Percentiles rank a stretch among this genome's conserved stretches.
phyloP scores from a whole-genome alignment of 106 monocot species.

The Dendrobium huoshanense region DNA sequence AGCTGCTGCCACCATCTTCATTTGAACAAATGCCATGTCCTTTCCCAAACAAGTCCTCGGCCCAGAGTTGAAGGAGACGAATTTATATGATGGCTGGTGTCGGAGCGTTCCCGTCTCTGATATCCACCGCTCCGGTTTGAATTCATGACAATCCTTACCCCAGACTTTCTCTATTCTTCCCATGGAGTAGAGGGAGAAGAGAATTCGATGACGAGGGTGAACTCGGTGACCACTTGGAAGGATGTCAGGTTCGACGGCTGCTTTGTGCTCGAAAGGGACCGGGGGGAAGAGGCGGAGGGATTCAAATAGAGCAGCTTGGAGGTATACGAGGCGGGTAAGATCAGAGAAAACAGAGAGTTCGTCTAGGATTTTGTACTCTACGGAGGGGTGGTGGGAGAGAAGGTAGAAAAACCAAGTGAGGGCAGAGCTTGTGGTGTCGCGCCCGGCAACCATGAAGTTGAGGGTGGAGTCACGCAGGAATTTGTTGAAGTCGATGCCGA shows the following conservation, averaged over 20 bases:
- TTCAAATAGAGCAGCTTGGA: conserved; percentile 55
- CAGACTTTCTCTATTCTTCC: conserved; percentile 53
- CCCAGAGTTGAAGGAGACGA: conserved; percentile 61
- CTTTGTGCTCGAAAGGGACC: conserved; percentile 59
- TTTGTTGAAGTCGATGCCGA: conserved; percentile 11
- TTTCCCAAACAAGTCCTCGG: conserved; percentile 77
- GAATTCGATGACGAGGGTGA: conserved; percentile 15
- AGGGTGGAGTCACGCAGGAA: conserved; percentile 25
- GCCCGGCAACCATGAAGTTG: conserved; percentile 28
- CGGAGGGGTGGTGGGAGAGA: conserved; percentile 10
- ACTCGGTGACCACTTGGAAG: conserved; percentile 42
- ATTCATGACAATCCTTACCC: conserved; percentile 64
- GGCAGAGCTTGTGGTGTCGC: conserved; percentile 19
- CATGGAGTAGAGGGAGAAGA: conserved; percentile 41
- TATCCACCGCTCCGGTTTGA: conserved; percentile 64
- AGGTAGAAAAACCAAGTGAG: conserved; percentile 22
- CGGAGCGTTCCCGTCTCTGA: conserved; percentile 25
- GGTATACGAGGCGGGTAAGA: conserved; percentile 18
- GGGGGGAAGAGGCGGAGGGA: conserved; percentile 54
- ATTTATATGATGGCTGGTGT: conserved; percentile 63
- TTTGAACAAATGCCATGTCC: conserved; percentile 40
- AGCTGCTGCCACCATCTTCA: conserved; percentile 45
- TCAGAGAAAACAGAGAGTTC: neutral
- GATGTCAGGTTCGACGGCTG: conserved; percentile 10
- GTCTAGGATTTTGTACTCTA: neutral